Evolutionary conservation across 2,329 filamentous ascomycete genomes (phyloP).

Genomic region (Aspergillus intermedius): DNA sequence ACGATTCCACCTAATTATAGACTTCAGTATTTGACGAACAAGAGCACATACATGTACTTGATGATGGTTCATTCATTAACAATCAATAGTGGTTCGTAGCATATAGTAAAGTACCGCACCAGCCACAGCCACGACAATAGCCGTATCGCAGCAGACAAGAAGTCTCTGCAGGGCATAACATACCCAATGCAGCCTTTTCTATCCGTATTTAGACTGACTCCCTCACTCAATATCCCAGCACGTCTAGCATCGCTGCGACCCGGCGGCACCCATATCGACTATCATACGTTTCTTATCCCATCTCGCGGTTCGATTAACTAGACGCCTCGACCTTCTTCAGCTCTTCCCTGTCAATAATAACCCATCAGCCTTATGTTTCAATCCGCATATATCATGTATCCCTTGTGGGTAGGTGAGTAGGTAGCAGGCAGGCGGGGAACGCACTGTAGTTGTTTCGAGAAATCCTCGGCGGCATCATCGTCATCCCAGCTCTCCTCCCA

Average conservation of each 20-base stretch:
- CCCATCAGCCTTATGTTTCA: background rate
- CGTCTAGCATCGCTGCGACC: background rate
- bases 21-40: background rate
- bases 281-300: background rate
- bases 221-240: background rate
- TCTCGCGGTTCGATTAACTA: slow-evolving; percentile 46
- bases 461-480: slow-evolving; percentile 94
- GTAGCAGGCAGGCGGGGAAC: slow-evolving; percentile 27
- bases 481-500: slow-evolving; percentile 99
- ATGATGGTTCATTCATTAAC: background rate
- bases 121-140: too few relatives aligned
- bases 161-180: too few relatives aligned
- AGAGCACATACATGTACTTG: background rate
- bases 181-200: background rate
- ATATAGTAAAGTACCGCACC: background rate
- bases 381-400: background rate
- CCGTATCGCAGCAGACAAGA: too few relatives aligned
- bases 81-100: background rate
- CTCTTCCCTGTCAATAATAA: slow-evolving; percentile 51
- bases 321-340: slow-evolving; percentile 84
- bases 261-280: background rate
- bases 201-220: background rate
- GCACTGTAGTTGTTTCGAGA: slow-evolving; percentile 88
- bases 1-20: background rate
- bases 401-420: background rate